A percentile compares a stretch with the other conserved stretches of the same genome.
Conservation (phyloP, 148 eudicot genomes). For the Bassia scoparia region DNA sequence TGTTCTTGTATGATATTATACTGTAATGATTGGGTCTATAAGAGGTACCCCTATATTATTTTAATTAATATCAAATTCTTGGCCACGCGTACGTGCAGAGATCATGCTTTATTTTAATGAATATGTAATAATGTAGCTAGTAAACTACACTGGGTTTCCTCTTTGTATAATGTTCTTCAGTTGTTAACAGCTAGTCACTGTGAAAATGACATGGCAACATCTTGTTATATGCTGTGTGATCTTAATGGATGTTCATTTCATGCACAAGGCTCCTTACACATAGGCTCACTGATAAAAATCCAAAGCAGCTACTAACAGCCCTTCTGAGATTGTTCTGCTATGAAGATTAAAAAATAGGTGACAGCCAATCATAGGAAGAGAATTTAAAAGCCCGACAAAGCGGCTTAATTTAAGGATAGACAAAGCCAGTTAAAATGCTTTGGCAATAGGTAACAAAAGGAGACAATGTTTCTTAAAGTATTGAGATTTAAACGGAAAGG, state of each 20-base stretch:
- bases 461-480: slow-evolving; percentile 35
- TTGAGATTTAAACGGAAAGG: slow-evolving; percentile 19
- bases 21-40: slow-evolving; percentile 35
- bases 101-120: slow-evolving; percentile 19
- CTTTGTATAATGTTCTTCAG: slow-evolving; percentile 14
- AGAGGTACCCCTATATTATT: slow-evolving; percentile 21
- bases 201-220: slow-evolving; percentile 24
- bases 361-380: slow-evolving; percentile 41
- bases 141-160: slow-evolving; percentile 7
- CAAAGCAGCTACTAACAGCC: slow-evolving; percentile 25
- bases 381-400: slow-evolving; percentile 33
- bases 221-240: slow-evolving; percentile 19
- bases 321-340: slow-evolving; percentile 30
- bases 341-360: slow-evolving; percentile 20
- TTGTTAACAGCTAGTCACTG: slow-evolving; percentile 28
- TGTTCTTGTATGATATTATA: slow-evolving; percentile 30
- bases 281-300: slow-evolving; percentile 19
- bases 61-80: slow-evolving; percentile 20
- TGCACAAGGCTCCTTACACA: slow-evolving; percentile 23
- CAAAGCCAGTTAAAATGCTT: slow-evolving; percentile 47
- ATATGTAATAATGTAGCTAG: not conserved
- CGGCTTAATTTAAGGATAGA: slow-evolving; percentile 43
- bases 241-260: slow-evolving; percentile 12
- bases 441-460: slow-evolving; percentile 40
- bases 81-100: slow-evolving; percentile 27